Evolutionary conservation across 2,329 filamentous ascomycete genomes (phyloP), one percentile per base, ranked within the genome.

Genomic region (Ramularia collo-cygni): DNA sequence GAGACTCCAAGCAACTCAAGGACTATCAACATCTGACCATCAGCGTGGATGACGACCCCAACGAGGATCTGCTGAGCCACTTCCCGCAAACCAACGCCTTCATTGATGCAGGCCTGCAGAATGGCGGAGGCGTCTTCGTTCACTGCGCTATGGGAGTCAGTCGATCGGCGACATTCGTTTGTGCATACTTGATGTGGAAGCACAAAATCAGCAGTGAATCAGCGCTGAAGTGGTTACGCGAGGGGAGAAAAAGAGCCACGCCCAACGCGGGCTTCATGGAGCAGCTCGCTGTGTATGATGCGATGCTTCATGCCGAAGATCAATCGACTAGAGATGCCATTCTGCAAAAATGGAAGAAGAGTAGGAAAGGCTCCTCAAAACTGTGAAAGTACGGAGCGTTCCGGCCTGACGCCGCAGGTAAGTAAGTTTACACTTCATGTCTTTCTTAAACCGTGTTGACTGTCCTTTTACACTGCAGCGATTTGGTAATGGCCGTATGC

Each of bases 111-210:
- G 89, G 79, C 1, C 67, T 95, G 40, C 63, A 71, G 52, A 63
- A 64, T 47, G 69, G 69, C 42, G 76, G 73, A 40, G 72, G 71
- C 34, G 79, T 84, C 17, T 69, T 83, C 48, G 75, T 83, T 50
- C 80, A 84, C 65, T 85, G 90, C 72, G 90, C 87, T 14, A 94
- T 94, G 79, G 90, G 90, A 30, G 93, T 92, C 66, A 95, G 88
- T 29, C 82, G 90, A 42, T 95, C 87, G 30, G 85, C 90, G 50
- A 81, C 86, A 24, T 76, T 85, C 49, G 75, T 85, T 40, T 75
- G 92, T 40, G 89, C 90, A 46, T 95, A 88, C 64, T 70, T 96
- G 38, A 81, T 95, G 62, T 70, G 72, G 52, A 65, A 64, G 53
- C 59, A 65, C 55, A 57, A 60, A 44, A 62, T 72, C 48, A 66